These are phyloP conservation scores for Suillus plorans DNA, from an alignment of 768 basidiomycete species.

Conservation along the genomic window DNA sequence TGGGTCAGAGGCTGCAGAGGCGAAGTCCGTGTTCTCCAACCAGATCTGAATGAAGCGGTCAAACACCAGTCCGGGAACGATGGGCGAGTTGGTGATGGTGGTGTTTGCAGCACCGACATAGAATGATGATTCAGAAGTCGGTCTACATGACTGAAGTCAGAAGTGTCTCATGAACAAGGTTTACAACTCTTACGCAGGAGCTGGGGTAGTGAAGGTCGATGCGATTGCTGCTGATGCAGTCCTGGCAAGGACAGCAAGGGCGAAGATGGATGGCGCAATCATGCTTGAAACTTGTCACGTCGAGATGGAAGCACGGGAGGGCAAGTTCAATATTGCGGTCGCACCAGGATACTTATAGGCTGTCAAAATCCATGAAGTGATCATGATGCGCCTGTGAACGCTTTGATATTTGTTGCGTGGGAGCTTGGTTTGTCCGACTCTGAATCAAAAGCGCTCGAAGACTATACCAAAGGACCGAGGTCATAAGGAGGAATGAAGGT, in stretches of 20 bases:
- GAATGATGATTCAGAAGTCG: slow-evolving; percentile 33
- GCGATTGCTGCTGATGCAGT: slow-evolving; percentile 22
- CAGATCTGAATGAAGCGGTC: slow-evolving; percentile 55
- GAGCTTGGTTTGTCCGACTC: background rate
- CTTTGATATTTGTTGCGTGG: background rate
- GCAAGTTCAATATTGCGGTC: background rate
- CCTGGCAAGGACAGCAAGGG: slow-evolving; percentile 16
- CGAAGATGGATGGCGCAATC: slow-evolving; percentile 12
- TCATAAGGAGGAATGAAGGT: no score
- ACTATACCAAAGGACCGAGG: no score
- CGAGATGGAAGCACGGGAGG: background rate
- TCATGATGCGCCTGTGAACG: background rate
- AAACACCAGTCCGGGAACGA: slow-evolving; percentile 43
- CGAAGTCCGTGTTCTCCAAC: slow-evolving; percentile 64
- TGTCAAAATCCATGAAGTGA: background rate
- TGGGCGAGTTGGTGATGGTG: slow-evolving; percentile 38
- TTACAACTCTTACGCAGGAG: slow-evolving; percentile 22
- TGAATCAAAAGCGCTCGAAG: background rate
- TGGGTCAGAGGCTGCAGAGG: slow-evolving; percentile 23
- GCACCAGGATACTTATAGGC: slow-evolving; percentile 3
- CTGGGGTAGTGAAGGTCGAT: slow-evolving; percentile 29
- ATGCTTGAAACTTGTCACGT: slow-evolving; percentile 11
- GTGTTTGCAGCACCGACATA: slow-evolving; percentile 43
- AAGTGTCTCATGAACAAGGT: background rate
- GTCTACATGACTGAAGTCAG: slow-evolving; percentile 18